Evolutionary conservation across 2,329 filamentous ascomycete genomes (phyloP).

Genomic region (Aureobasidium sp.): DNA sequence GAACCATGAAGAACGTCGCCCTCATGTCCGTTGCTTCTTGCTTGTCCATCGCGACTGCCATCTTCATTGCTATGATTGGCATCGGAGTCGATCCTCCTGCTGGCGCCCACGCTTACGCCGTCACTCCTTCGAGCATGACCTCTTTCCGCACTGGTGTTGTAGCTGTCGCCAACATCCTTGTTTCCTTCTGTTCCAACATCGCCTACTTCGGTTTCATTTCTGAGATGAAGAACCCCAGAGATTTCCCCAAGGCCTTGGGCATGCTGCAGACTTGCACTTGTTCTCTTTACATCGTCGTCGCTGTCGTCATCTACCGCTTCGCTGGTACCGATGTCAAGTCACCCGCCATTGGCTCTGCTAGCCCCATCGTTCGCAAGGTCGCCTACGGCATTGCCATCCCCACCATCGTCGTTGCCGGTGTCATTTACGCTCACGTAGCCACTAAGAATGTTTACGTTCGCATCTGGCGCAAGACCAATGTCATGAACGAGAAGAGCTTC

Average conservation of each 20-base stretch:
- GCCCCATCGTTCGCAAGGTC: constrained; percentile 47
- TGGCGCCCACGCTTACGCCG: constrained; percentile 26
- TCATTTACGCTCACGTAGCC: constrained; percentile 60
- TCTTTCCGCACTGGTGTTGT: constrained; percentile 46
- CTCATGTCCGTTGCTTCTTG: constrained; percentile 57
- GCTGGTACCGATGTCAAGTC: constrained; percentile 52
- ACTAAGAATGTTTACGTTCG: constrained; percentile 58
- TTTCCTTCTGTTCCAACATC: constrained; percentile 31
- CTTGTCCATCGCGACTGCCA: constrained; percentile 53
- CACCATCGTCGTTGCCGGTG: constrained; percentile 62
- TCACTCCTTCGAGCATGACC: constrained; percentile 31
- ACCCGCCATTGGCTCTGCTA: constrained; percentile 56
- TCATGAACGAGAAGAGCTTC: constrained; percentile 26
- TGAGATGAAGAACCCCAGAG: constrained; percentile 52
- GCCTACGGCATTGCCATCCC: constrained; percentile 63
- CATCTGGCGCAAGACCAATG: constrained; percentile 42
- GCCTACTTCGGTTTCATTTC: constrained; percentile 56
- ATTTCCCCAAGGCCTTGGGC: constrained; percentile 55
- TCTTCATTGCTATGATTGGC: constrained; percentile 56
- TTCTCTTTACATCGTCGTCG: constrained; percentile 53
- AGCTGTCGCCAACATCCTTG: constrained; percentile 57
- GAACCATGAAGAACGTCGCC: constrained; percentile 54
- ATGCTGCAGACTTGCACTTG: constrained; percentile 52
- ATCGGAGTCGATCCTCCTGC: constrained; percentile 46
- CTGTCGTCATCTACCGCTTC: constrained; percentile 58